Evolutionary conservation across 2,329 filamentous ascomycete genomes (phyloP), one percentile per base, ranked within the genome.

Genomic region (Lachnellula subtilissima): DNA sequence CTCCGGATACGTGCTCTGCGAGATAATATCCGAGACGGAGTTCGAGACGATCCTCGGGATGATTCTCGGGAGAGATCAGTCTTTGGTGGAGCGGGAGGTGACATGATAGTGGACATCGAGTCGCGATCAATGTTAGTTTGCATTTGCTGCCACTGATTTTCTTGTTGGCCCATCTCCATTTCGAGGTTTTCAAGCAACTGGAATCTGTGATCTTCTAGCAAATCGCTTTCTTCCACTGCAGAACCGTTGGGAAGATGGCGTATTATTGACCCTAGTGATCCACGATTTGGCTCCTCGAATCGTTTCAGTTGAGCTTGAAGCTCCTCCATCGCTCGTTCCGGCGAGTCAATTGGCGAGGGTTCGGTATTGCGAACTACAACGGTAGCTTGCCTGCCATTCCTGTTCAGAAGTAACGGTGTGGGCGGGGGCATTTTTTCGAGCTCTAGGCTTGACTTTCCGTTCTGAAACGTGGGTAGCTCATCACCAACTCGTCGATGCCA

Each of bases 401-500:
- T 71, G 45, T 74, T 73, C 35, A 87, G 71, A 28, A 78, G 70
- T 19, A 87, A 70, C 3, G 83, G 82, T 15, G 78, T 74, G 1
- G 84, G 84, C 6, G 81, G 81, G 12, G 79, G 76, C 69, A 79
- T 78, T 62, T 79, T 79, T 81, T 55, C 80, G 76, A 19, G 74
- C 74, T 40, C 73, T 74, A 5, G 66, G 69, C 53, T 71, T 74
- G 39, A 74, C 70, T 63, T 74, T 76, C 56, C 82, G 76, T 37
- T 75, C 74, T 1, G 84, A 84, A 87, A 87, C 1, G 79, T 77
- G 22, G 80, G 81, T 53, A 79, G 79, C 22, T 78, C 73, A 46
- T 86, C 80, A 23, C 84, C 84, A 48, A 86, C 72, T 2, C 83
- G 79, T 37, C 73, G 75, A 65, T 86, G 81, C 76, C 82, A 85